Evolutionary conservation across 1,139 yeast genomes (phyloP).

Genomic region (Pichia sp.): DNA sequence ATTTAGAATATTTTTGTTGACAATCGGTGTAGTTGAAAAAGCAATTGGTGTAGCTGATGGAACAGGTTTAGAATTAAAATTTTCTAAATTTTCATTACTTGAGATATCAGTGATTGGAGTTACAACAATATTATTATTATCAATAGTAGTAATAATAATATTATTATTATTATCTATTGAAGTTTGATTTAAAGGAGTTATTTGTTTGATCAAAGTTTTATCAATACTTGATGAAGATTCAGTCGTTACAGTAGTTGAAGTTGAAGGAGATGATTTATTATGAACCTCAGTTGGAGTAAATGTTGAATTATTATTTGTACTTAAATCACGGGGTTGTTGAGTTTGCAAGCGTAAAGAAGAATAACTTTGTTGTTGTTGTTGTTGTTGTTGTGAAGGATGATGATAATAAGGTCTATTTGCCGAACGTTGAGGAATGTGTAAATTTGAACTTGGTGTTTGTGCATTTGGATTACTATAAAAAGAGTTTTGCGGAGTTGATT

Average conservation of each 20-base stretch:
- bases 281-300: too few relatives aligned
- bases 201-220: not conserved
- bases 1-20: not conserved
- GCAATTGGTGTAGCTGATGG: not conserved
- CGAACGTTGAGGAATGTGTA: not conserved
- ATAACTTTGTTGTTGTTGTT: too few relatives aligned
- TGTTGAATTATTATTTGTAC: too few relatives aligned
- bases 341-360: too few relatives aligned
- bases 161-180: too few relatives aligned
- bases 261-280: not conserved
- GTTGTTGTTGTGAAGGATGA: too few relatives aligned
- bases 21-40: not conserved
- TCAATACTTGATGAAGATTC: not conserved
- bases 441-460: not conserved
- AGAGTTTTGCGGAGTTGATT: not conserved
- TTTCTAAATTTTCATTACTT: not conserved
- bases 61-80: not conserved
- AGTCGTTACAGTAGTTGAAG: not conserved
- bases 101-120: conserved; percentile 4
- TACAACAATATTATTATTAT: not conserved
- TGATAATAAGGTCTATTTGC: too few relatives aligned
- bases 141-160: too few relatives aligned
- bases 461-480: not conserved
- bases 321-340: too few relatives aligned
- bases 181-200: too few relatives aligned